Percentiles rank a stretch among this genome's conserved stretches.
These are phyloP conservation scores for Zygosaccharomyces gambellarensis DNA, from an alignment of 805 yeast species.

Conservation along the genomic window DNA sequence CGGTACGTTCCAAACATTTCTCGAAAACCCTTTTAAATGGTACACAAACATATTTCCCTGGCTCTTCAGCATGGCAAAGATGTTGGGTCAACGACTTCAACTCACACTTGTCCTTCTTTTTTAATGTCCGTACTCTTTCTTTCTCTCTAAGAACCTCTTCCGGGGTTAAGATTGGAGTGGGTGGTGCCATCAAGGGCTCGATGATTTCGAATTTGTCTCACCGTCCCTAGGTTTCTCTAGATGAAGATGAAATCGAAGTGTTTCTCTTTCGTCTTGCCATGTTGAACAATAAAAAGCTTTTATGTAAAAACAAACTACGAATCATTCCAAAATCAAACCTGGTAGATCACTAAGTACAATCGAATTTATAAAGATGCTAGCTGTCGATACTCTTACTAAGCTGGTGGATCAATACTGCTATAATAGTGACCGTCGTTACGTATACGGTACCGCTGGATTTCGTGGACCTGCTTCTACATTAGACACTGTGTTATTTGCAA, in stretches of 20 bases:
- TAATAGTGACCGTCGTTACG: slow-evolving; percentile 42
- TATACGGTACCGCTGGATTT: slow-evolving; percentile 98
- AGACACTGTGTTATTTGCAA: slow-evolving; percentile 78
- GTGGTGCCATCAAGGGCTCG: slow-evolving; percentile 42
- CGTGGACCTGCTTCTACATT: slow-evolving; percentile 64
- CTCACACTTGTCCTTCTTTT: slow-evolving; percentile 28
- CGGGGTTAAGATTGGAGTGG: slow-evolving; percentile 41
- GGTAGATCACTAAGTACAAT: neutral
- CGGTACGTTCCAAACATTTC: slow-evolving; percentile 34
- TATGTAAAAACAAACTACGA: neutral
- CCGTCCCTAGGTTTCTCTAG: neutral
- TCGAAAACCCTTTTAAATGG: slow-evolving; percentile 48
- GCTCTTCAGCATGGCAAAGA: slow-evolving; percentile 44
- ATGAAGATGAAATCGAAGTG: neutral
- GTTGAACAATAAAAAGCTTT: neutral
- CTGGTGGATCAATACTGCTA: slow-evolving; percentile 33
- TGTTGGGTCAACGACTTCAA: slow-evolving; percentile 42
- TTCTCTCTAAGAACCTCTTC: slow-evolving; percentile 18
- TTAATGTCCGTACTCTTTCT: slow-evolving; percentile 31
- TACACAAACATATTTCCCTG: slow-evolving; percentile 39
- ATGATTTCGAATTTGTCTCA: neutral
- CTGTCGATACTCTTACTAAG: slow-evolving; percentile 1
- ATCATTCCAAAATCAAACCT: slow-evolving; percentile 10
- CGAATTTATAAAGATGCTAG: neutral
- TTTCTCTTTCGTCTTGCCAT: neutral